Percentiles rank a stretch among this genome's conserved stretches.
Conservation (phyloP, 179 eudicot species). For the Sideroxylon spinosum region DNA sequence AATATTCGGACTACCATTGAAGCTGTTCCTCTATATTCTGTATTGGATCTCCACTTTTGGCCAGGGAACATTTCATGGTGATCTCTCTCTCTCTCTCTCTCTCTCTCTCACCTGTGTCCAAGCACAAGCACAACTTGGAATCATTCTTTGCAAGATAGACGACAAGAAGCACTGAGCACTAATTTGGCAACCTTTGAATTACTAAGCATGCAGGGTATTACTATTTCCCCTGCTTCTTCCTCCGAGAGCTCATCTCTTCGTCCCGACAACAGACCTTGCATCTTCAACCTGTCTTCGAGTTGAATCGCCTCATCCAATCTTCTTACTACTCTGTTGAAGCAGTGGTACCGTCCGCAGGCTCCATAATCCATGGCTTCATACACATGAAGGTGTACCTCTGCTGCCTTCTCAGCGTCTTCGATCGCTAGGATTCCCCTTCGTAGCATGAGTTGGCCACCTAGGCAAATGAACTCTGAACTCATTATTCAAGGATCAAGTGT, state of each 20-base stretch:
- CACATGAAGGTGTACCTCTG: constrained; percentile 11
- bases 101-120: neutral
- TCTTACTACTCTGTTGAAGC: constrained; percentile 9
- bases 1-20: constrained; percentile 28
- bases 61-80: constrained; percentile 16
- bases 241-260: neutral
- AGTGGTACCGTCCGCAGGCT: constrained; percentile 18
- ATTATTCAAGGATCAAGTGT: neutral
- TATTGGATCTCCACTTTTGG: too few species aligned
- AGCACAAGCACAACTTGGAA: neutral
- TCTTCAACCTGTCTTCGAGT: constrained; percentile 16
- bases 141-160: constrained; percentile 10
- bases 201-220: constrained; percentile 11
- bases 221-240: constrained; percentile 7
- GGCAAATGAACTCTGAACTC: neutral
- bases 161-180: constrained; percentile 15
- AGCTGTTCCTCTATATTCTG: constrained; percentile 28
- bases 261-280: constrained; percentile 10
- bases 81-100: constrained; percentile 27
- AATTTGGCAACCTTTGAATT: constrained; percentile 22
- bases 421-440: constrained; percentile 22
- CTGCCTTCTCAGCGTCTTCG: constrained; percentile 7
- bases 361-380: constrained; percentile 16
- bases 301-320: constrained; percentile 11
- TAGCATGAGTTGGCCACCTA: constrained; percentile 27